phyloP scores from a whole-genome alignment of 805 yeast genomes.

The Isabelozyma gotoi region DNA sequence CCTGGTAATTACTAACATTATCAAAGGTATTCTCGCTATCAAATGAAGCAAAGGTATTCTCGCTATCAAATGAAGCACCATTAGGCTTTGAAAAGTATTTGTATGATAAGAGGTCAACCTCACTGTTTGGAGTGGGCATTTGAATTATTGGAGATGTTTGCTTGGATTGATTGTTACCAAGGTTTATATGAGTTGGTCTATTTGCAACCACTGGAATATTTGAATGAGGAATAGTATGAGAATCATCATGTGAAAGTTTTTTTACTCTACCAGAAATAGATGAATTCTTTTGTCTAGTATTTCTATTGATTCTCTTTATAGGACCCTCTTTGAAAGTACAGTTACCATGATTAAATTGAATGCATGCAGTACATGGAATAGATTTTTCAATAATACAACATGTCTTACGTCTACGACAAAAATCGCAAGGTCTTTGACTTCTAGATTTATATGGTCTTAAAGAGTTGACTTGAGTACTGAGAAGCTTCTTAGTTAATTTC shows the following conservation, averaged over 20 bases:
- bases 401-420: slow-evolving; percentile 32
- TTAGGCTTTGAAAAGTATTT: neutral
- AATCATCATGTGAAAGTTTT: neutral
- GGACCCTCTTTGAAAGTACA: slow-evolving; percentile 35
- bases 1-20: too few species aligned
- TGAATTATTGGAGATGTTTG: neutral
- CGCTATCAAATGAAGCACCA: too few species aligned
- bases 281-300: neutral
- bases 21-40: too few species aligned
- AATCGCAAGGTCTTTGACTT: slow-evolving; percentile 34
- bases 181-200: neutral
- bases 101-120: neutral
- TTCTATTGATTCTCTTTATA: slow-evolving; percentile 11
- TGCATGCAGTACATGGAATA: slow-evolving; percentile 29
- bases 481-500: neutral
- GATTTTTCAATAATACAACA: slow-evolving; percentile 34
- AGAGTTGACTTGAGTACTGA: slow-evolving; percentile 3
- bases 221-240: too few species aligned
- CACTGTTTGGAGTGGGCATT: neutral
- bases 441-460: slow-evolving; percentile 32
- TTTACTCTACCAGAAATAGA: neutral
- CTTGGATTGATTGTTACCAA: neutral
- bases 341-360: slow-evolving; percentile 23
- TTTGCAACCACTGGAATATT: neutral
- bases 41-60: too few species aligned